Percentiles rank a stretch among this genome's conserved stretches.
Conservation (phyloP, 2,329 filamentous ascomycete genomes). For the Trichocomaceae sp. region DNA sequence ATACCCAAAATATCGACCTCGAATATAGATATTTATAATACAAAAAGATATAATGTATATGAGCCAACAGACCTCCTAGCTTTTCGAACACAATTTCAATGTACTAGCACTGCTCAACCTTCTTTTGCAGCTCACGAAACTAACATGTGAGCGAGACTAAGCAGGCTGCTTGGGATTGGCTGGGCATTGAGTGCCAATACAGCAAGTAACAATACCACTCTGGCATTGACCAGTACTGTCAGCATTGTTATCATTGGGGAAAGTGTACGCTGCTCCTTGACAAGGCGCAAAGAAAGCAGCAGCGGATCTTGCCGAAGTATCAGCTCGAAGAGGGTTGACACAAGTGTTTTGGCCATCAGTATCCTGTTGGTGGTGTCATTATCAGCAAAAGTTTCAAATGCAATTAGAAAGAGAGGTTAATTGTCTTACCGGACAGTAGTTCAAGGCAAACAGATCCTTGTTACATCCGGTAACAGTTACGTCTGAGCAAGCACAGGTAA, state of each 20-base stretch:
- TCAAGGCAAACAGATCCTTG: constrained; percentile 3
- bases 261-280: constrained; percentile 7
- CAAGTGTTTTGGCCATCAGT: constrained; percentile 9
- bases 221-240: constrained; percentile 8
- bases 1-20: no score
- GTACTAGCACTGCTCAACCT: neutral
- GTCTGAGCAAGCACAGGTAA: constrained; percentile 5
- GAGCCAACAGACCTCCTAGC: neutral
- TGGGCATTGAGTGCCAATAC: constrained; percentile 3
- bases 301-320: neutral
- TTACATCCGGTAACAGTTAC: constrained; percentile 8
- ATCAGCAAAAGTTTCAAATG: neutral
- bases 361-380: neutral
- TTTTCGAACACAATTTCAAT: neutral
- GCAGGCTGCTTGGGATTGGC: constrained; percentile 9
- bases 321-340: constrained; percentile 9
- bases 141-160: neutral
- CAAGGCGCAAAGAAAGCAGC: constrained; percentile 5
- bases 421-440: constrained; percentile 3
- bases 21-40: neutral
- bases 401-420: neutral
- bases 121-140: neutral
- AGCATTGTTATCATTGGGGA: constrained; percentile 5
- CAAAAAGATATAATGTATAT: neutral
- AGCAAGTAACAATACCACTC: constrained; percentile 5